These are phyloP conservation scores for Zoysia japonica DNA, from an alignment of 176 grass and related monocot species.

Conservation along the genomic window DNA sequence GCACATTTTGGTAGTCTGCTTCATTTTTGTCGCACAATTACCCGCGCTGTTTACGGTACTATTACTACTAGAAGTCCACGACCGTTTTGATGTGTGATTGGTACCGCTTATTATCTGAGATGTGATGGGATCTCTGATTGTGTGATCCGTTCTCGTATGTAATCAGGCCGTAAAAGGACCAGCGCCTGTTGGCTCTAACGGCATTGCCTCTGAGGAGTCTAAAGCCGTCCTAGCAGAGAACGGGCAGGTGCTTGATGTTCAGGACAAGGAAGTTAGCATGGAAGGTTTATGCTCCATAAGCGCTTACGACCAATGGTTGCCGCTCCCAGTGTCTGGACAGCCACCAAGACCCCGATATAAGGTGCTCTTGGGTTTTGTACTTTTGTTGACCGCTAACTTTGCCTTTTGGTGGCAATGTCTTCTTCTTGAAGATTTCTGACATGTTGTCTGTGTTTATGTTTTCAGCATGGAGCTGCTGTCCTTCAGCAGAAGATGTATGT, in stretches of 20 bases:
- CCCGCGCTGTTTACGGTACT: not conserved
- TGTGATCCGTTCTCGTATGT: not conserved
- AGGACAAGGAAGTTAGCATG: constrained; percentile 87
- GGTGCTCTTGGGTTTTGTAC: constrained; percentile 32
- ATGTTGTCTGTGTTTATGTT: constrained; percentile 3
- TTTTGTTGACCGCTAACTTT: not conserved
- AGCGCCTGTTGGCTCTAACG: constrained; percentile 23
- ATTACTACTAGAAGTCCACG: not conserved
- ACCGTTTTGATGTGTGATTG: not conserved
- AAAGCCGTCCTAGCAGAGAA: constrained; percentile 65
- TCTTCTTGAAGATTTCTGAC: constrained; percentile 23
- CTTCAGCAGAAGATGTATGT: constrained; percentile 92
- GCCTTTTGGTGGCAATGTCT: not conserved
- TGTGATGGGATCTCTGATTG: not conserved
- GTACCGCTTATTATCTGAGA: not conserved
- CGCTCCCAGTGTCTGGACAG: constrained; percentile 58
- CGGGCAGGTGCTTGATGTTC: constrained; percentile 52
- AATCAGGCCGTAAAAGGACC: constrained; percentile 45
- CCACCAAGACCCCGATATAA: constrained; percentile 75
- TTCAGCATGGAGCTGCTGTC: constrained; percentile 80
- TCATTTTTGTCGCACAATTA: not conserved
- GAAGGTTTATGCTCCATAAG: constrained; percentile 75
- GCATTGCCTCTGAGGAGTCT: constrained; percentile 44
- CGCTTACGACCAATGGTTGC: constrained; percentile 66
- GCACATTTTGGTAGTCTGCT: not conserved